A percentile compares a stretch with the other conserved stretches of the same genome.
Conservation (phyloP, 352 stramenopile species). For the Blastocystis sp. region DNA sequence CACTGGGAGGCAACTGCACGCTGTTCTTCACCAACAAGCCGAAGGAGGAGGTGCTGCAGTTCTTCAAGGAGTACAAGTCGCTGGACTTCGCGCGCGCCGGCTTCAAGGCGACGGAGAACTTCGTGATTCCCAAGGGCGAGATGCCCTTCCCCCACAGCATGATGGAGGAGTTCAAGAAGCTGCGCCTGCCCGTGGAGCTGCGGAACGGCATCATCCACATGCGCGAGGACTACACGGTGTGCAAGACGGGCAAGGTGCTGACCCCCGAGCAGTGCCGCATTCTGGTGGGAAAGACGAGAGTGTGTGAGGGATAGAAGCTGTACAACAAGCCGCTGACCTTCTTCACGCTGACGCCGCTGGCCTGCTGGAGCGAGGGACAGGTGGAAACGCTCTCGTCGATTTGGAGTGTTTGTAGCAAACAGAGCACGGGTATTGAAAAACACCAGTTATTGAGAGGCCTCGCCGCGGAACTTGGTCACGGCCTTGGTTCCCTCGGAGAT, state of each 20-base stretch:
- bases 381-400: slow-evolving; percentile 35
- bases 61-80: slow-evolving; percentile 58
- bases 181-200: slow-evolving; percentile 90
- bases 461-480: too few relatives aligned
- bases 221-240: too few relatives aligned
- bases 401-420: slow-evolving; percentile 49
- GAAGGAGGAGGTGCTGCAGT: slow-evolving; percentile 79
- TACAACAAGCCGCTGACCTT: slow-evolving; percentile 72
- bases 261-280: slow-evolving; percentile 91
- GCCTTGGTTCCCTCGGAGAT: slow-evolving; percentile 82
- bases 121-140: slow-evolving; percentile 83
- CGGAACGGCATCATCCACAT: slow-evolving; percentile 79
- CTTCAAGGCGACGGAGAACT: slow-evolving; percentile 75
- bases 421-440: slow-evolving; percentile 51
- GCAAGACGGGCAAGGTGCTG: slow-evolving; percentile 78
- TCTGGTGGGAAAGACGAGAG: background rate
- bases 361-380: slow-evolving; percentile 39
- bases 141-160: slow-evolving; percentile 89
- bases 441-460: slow-evolving; percentile 3
- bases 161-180: slow-evolving; percentile 89
- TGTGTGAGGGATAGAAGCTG: too few relatives aligned
- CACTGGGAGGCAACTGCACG: slow-evolving; percentile 85
- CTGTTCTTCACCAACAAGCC: slow-evolving; percentile 88
- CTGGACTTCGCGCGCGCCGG: slow-evolving; percentile 43
- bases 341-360: slow-evolving; percentile 22